Percentiles rank a stretch among this genome's conserved stretches.
phyloP scores from a whole-genome alignment of 768 basidiomycete genomes.

The Pulveroboletus frians region DNA sequence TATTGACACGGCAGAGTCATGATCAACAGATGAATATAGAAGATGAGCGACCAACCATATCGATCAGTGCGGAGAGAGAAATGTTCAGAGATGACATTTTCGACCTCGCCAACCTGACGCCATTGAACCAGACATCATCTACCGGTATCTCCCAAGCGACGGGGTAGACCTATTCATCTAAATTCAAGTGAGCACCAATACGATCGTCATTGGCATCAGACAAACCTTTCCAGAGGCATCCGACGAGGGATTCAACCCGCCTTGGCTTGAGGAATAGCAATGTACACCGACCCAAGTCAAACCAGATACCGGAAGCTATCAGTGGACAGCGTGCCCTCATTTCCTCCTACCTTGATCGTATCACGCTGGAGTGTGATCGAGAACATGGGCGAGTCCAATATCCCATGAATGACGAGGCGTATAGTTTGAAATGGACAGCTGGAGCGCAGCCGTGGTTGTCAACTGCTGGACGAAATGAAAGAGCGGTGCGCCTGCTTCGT shows the following conservation, averaged over 20 bases:
- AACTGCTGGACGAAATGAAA: slow-evolving; percentile 6
- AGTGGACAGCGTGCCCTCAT: slow-evolving; percentile 58
- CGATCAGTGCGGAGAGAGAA: slow-evolving; percentile 58
- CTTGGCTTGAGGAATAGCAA: slow-evolving; percentile 44
- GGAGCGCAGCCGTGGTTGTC: slow-evolving; percentile 23
- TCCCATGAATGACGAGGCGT: slow-evolving; percentile 38
- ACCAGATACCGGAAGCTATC: slow-evolving; percentile 51
- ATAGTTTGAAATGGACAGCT: slow-evolving; percentile 39
- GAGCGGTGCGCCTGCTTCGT: background rate
- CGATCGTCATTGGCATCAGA: background rate
- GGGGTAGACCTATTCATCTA: slow-evolving; percentile 44
- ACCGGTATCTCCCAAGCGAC: slow-evolving; percentile 69
- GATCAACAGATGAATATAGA: background rate
- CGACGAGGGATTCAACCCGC: slow-evolving; percentile 50
- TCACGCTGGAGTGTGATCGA: slow-evolving; percentile 65
- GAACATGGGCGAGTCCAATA: slow-evolving; percentile 45
- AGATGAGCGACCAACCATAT: slow-evolving; percentile 46
- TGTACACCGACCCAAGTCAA: slow-evolving; percentile 67
- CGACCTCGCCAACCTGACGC: slow-evolving; percentile 52
- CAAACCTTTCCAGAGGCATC: slow-evolving; percentile 59
- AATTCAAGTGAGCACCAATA: background rate
- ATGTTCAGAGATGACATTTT: slow-evolving; percentile 43
- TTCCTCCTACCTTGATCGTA: slow-evolving; percentile 59
- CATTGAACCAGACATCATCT: slow-evolving; percentile 70
- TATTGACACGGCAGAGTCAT: slow-evolving; percentile 20